phyloP scores from a whole-genome alignment of 2,329 filamentous ascomycete species.

The Phyllosticta citrichinensis region DNA sequence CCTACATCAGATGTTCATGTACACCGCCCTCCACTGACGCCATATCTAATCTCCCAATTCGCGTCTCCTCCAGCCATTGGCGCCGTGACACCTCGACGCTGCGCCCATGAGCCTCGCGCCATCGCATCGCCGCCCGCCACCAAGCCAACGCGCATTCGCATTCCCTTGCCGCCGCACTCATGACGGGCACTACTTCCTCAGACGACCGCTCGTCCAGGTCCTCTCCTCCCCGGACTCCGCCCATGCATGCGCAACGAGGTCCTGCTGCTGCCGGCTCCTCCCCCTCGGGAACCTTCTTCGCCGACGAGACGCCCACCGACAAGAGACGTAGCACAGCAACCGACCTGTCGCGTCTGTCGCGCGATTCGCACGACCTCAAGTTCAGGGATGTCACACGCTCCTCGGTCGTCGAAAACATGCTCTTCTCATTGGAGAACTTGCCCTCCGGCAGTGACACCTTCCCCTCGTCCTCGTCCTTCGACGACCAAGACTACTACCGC shows the following conservation, averaged over 20 bases:
- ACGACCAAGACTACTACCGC: conserved; percentile 31
- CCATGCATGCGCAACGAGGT: neutral
- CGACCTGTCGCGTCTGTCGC: conserved; percentile 13
- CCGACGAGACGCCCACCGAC: conserved; percentile 12
- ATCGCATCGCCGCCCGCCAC: conserved; percentile 9
- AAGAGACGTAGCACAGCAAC: conserved; percentile 8
- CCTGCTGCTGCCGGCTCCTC: neutral
- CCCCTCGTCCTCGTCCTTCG: conserved; percentile 25
- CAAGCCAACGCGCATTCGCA: conserved; percentile 3
- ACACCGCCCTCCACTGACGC: neutral
- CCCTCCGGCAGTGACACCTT: conserved; percentile 33
- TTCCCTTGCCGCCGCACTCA: neutral
- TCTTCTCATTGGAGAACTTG: conserved; percentile 75
- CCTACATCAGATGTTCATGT: neutral
- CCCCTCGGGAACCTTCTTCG: conserved; percentile 10
- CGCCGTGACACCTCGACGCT: conserved; percentile 6
- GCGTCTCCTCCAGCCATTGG: neutral
- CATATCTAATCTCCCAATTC: neutral
- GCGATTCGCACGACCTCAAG: conserved; percentile 78
- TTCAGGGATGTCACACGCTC: conserved; percentile 72
- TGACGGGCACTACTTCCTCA: neutral
- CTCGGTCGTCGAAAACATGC: conserved; percentile 91
- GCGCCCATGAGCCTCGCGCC: conserved; percentile 7
- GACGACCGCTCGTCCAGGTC: neutral
- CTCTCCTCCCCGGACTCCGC: neutral